Evolutionary conservation across 2,329 filamentous ascomycete genomes (phyloP).

Genomic region (Aspergillus thermomutatus): DNA sequence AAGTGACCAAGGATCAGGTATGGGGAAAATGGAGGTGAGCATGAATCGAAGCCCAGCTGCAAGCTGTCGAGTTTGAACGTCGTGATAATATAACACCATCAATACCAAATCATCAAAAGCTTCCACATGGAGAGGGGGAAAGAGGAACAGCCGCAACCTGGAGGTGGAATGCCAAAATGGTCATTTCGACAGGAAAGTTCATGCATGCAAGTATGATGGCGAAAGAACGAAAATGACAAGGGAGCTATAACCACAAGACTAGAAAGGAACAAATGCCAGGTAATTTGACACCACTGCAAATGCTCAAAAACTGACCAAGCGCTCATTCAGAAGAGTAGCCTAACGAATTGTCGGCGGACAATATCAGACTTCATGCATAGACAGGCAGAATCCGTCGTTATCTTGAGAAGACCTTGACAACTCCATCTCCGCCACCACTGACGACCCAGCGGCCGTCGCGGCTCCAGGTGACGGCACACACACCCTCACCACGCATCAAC

Average conservation of each 20-base stretch:
- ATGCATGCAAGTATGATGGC: slow-evolving; percentile 16
- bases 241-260: slow-evolving; percentile 26
- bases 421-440: slow-evolving; percentile 88
- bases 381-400: slow-evolving; percentile 26
- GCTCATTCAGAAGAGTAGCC: slow-evolving; percentile 31
- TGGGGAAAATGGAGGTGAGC: not conserved
- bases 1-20: not conserved
- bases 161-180: not conserved
- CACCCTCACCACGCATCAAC: slow-evolving; percentile 92
- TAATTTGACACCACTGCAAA: slow-evolving; percentile 35
- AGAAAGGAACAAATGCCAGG: slow-evolving; percentile 32
- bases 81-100: not conserved
- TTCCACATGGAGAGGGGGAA: not conserved
- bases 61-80: not conserved
- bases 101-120: not conserved
- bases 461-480: slow-evolving; percentile 93
- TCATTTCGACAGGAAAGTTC: slow-evolving; percentile 6
- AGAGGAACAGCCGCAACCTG: not conserved
- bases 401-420: slow-evolving; percentile 80
- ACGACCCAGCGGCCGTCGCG: slow-evolving; percentile 93
- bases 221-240: slow-evolving; percentile 14
- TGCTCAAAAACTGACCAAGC: slow-evolving; percentile 35
- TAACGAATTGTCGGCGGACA: slow-evolving; percentile 19
- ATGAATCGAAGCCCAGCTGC: not conserved
- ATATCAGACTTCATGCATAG: slow-evolving; percentile 29